phyloP scores from a whole-genome alignment of 1,284 basidiomycete genomes.

The Moesziomyces parantarcticus region DNA sequence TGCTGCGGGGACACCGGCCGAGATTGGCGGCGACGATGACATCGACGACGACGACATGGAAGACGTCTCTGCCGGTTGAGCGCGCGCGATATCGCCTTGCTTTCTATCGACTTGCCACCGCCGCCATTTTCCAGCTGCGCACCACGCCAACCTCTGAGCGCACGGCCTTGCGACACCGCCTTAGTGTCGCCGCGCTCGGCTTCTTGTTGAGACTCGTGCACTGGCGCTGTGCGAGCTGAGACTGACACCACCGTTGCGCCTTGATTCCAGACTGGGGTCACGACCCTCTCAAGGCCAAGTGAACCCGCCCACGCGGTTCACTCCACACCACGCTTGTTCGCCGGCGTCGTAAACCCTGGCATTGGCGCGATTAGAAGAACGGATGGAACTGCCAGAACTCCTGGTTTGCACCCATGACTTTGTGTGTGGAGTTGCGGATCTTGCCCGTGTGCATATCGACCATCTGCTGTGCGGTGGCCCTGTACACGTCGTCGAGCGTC shows the following conservation, averaged over 20 bases:
- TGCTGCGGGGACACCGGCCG: neutral
- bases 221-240: too few species aligned
- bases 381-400: slow-evolving; percentile 34
- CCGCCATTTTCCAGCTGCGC: too few species aligned
- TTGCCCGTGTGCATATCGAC: slow-evolving; percentile 19
- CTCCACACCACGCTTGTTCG: neutral
- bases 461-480: slow-evolving; percentile 15
- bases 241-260: too few species aligned
- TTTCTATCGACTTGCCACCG: neutral
- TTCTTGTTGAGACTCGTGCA: too few species aligned
- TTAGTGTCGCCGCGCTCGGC: too few species aligned
- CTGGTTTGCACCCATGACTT: slow-evolving; percentile 11
- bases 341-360: too few species aligned
- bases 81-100: neutral
- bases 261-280: slow-evolving; percentile 42
- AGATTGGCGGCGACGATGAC: neutral
- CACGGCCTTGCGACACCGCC: too few species aligned
- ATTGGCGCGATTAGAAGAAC: slow-evolving; percentile 8
- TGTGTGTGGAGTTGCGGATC: slow-evolving; percentile 8
- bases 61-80: slow-evolving; percentile 30
- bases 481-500: slow-evolving; percentile 6
- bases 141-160: too few species aligned
- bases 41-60: slow-evolving; percentile 9
- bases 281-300: slow-evolving; percentile 38
- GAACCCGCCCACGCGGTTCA: neutral